Conservation (phyloP, 306 rosid genomes). For the Vigna trinervia region DNA sequence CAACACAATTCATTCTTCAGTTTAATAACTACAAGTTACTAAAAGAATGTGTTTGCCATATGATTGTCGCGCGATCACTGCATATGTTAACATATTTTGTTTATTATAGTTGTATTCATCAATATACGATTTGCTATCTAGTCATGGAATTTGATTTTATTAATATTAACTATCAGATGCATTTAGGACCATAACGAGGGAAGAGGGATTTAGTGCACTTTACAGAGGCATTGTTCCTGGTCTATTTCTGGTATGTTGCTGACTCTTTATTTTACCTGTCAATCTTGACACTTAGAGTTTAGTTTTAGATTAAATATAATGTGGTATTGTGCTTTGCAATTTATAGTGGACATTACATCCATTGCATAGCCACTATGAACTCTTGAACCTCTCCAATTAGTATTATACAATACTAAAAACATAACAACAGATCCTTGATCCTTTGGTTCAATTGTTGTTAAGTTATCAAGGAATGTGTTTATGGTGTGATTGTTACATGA, state of each 20-base stretch:
- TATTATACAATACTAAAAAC: not conserved
- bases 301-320: not conserved
- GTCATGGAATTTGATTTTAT: conserved; percentile 26
- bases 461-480: not conserved
- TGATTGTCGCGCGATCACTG: conserved; percentile 19
- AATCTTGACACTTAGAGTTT: conserved; percentile 21
- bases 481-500: conserved; percentile 16
- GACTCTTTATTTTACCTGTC: conserved; percentile 31
- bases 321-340: conserved; percentile 7
- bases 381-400: not conserved
- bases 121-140: conserved; percentile 21
- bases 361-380: conserved; percentile 13
- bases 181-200: conserved; percentile 80
- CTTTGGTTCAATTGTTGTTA: not conserved
- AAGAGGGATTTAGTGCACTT: conserved; percentile 76
- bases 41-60: conserved; percentile 15
- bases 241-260: conserved; percentile 78
- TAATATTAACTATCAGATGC: conserved; percentile 71
- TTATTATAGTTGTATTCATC: conserved; percentile 31
- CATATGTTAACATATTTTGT: conserved; percentile 1
- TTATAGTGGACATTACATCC: not conserved
- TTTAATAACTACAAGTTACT: not conserved
- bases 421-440: conserved; percentile 19
- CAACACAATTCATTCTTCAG: conserved; percentile 2
- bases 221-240: conserved; percentile 87